A percentile compares a stretch with the other conserved stretches of the same genome.
Conservation (phyloP, 2,329 filamentous ascomycete genomes). For the Fusarium protoensiforme region DNA sequence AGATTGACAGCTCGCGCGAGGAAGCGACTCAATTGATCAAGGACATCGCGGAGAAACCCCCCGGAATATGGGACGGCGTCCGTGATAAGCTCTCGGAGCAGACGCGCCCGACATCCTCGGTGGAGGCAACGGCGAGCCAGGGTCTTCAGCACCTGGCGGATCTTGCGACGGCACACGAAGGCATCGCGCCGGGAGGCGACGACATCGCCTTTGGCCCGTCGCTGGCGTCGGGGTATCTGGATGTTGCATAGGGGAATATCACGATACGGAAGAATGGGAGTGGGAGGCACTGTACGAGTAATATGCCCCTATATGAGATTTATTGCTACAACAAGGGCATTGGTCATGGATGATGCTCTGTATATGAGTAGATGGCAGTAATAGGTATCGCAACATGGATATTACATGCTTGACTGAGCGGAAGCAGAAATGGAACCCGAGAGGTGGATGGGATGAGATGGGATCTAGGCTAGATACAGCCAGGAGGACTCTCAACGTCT, state of each 20-base stretch:
- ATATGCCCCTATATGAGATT: slow-evolving; percentile 17
- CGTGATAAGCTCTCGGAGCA: slow-evolving; percentile 54
- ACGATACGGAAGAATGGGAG: neutral
- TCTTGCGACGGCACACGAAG: slow-evolving; percentile 59
- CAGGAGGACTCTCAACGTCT: neutral
- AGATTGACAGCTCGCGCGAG: slow-evolving; percentile 64
- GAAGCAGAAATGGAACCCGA: neutral
- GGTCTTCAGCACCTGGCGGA: slow-evolving; percentile 72
- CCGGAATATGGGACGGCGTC: slow-evolving; percentile 68
- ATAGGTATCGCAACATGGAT: neutral
- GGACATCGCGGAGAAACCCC: slow-evolving; percentile 65
- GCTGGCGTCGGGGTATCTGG: slow-evolving; percentile 51
- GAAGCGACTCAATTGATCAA: slow-evolving; percentile 67
- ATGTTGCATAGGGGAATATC: slow-evolving; percentile 39
- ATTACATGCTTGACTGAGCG: neutral
- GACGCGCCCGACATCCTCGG: slow-evolving; percentile 50
- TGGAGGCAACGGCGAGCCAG: slow-evolving; percentile 58
- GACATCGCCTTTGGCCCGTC: slow-evolving; percentile 48
- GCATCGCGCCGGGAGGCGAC: slow-evolving; percentile 43
- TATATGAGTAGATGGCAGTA: neutral
- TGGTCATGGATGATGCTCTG: slow-evolving; percentile 15
- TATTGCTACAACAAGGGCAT: neutral
- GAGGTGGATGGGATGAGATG: neutral
- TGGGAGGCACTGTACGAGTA: slow-evolving; percentile 24
- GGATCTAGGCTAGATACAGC: neutral